phyloP scores from a whole-genome alignment of 164 flowering plant species.

The Berberis thunbergii region DNA sequence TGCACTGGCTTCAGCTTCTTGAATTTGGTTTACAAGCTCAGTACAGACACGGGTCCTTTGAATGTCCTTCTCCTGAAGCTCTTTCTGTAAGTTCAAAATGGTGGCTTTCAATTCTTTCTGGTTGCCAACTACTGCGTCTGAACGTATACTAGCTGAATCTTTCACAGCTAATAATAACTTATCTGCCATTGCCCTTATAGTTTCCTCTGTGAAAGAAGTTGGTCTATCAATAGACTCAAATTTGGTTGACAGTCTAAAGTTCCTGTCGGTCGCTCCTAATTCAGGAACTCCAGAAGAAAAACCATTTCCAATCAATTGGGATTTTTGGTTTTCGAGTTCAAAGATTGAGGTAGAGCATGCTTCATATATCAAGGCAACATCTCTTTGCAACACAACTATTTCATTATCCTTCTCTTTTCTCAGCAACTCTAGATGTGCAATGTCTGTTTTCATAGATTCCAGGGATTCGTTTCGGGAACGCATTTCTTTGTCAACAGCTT shows the following conservation, averaged over 20 bases:
- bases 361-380: conserved; percentile 45
- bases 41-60: conserved; percentile 57
- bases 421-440: conserved; percentile 21
- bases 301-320: conserved; percentile 25
- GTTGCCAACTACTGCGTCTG: conserved; percentile 28
- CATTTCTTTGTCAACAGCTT: conserved; percentile 26
- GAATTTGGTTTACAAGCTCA: conserved; percentile 81
- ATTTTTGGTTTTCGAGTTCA: conserved; percentile 47
- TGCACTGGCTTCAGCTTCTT: conserved; percentile 71
- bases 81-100: conserved; percentile 57
- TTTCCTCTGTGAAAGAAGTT: conserved; percentile 34
- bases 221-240: conserved; percentile 18
- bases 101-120: conserved; percentile 60
- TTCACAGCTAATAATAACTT: conserved; percentile 38
- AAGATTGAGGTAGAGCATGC: conserved; percentile 45
- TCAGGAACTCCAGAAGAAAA: conserved; percentile 19
- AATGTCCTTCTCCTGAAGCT: conserved; percentile 84
- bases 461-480: conserved; percentile 27
- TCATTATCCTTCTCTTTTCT: conserved; percentile 44
- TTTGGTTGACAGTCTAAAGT: conserved; percentile 14
- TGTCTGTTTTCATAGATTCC: conserved; percentile 34
- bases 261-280: conserved; percentile 7
- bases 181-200: conserved; percentile 36
- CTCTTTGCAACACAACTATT: conserved; percentile 24
- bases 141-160: conserved; percentile 29